Evolutionary conservation across 495 filamentous ascomycete species (phyloP), one percentile per base, ranked within the genome.

Genomic region (Penicillium verhagenii): DNA sequence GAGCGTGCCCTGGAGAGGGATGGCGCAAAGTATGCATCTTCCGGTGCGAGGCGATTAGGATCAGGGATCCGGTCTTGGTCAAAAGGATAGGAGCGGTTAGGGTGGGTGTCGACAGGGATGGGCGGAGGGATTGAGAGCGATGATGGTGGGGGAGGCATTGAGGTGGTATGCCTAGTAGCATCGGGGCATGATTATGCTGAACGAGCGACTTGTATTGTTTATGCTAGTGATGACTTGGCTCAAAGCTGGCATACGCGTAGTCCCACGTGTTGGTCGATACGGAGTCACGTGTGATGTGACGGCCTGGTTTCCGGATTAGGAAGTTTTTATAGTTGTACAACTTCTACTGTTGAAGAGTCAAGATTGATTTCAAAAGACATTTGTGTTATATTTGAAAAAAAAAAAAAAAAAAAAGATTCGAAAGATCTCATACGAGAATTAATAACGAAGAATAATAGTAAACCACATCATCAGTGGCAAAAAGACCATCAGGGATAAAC

Each of bases 11-110:
- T 75, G 2, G 82, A 81, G 13, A 84, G 79, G 0, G 82, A 80
- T 4, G 76, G 64, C 19, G 83, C 72, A 63, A 82, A 83, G 70
- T 89, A 89, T 46, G 90, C 90, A 83, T 95, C 90, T 70, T 92
- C 89, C 26, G 91, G 91, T 14, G 89, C 83, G 18, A 96, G 82
- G 47, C 82, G 86, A 48, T 72, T 75, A n/a, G 81, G 76, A 59
- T 79, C 65, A 59, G 82, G 63, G 61, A 81, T 68, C 66, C 80
- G 66, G 67, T 78, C 77, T 56, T 57, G 75, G 60, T 57, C 75
- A 65, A 59, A 77, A 66, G 63, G 72, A 56, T 65, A 68, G 23
- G 66, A 52, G 21, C 71, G 72, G 58, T 75, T 69, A 14, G 76
- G 71, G 54, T 79, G 73, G 43, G 71, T 74, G 59, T 75, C 73